These are phyloP conservation scores for Babesia bovis DNA, from an alignment of 169 alveolate genomes.

Conservation along the genomic window DNA sequence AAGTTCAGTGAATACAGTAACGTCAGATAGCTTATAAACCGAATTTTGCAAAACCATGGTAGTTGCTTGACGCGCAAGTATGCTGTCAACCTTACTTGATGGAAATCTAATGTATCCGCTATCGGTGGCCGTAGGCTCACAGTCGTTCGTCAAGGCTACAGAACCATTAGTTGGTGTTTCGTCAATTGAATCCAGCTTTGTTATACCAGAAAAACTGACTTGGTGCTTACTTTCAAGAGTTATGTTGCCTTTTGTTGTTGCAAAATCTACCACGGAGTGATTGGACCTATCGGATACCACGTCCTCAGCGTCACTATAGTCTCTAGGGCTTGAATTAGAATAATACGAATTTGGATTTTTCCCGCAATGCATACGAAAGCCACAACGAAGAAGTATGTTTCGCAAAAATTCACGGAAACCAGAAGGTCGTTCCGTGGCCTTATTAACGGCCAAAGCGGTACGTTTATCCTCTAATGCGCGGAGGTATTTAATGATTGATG, in stretches of 20 bases:
- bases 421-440: background rate
- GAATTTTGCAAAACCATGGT: slow-evolving; percentile 25
- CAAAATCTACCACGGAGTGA: background rate
- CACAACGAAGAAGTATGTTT: background rate
- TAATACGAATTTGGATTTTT: background rate
- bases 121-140: slow-evolving; percentile 6
- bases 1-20: slow-evolving; percentile 71
- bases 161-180: background rate
- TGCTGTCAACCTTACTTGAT: slow-evolving; percentile 5
- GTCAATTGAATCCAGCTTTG: background rate
- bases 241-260: background rate
- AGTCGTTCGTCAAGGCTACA: background rate
- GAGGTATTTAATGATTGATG: slow-evolving; percentile 3
- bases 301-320: background rate
- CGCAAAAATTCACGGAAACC: background rate
- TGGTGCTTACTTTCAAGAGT: background rate
- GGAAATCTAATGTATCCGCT: slow-evolving; percentile 22
- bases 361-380: background rate
- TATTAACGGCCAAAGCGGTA: background rate
- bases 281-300: background rate
- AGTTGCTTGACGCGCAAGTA: slow-evolving; percentile 31
- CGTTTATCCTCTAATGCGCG: background rate
- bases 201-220: background rate
- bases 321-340: background rate
- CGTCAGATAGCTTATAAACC: slow-evolving; percentile 74